Percentiles rank a stretch among this genome's conserved stretches.
These are phyloP conservation scores for Mycena galopus DNA, from an alignment of 768 basidiomycete species.

Conservation along the genomic window DNA sequence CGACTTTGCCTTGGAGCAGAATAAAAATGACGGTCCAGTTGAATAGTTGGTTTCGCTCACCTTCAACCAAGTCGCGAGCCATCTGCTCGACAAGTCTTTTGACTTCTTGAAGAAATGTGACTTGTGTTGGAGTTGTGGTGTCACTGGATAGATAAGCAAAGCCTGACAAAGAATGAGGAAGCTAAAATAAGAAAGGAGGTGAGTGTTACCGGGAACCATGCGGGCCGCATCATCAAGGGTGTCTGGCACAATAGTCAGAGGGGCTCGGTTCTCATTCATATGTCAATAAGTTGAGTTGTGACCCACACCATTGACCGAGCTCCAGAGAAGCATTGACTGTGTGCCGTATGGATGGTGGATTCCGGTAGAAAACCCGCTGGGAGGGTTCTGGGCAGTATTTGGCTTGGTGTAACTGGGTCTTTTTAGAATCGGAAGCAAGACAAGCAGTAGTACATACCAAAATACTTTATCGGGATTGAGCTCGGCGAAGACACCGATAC, in stretches of 20 bases:
- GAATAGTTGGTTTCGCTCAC: not conserved
- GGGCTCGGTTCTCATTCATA: constrained; percentile 36
- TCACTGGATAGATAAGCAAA: constrained; percentile 9
- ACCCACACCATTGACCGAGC: constrained; percentile 15
- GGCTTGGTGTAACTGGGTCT: not conserved
- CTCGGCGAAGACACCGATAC: constrained; percentile 26
- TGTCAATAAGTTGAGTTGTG: constrained; percentile 25
- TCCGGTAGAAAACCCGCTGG: constrained; percentile 9
- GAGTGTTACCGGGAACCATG: constrained; percentile 31
- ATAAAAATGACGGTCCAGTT: not conserved
- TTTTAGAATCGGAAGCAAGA: too few relatives aligned
- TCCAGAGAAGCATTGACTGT: constrained; percentile 3
- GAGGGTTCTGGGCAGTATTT: constrained; percentile 7
- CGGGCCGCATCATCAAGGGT: constrained; percentile 14
- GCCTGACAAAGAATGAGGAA: not conserved
- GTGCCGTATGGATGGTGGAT: constrained; percentile 12
- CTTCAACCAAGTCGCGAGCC: constrained; percentile 11
- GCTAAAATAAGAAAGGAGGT: not conserved
- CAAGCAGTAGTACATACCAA: not conserved
- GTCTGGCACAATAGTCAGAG: constrained; percentile 28
- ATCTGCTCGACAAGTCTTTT: constrained; percentile 26
- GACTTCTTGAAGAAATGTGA: not conserved
- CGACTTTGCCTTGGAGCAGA: not conserved
- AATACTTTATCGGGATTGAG: constrained; percentile 32
- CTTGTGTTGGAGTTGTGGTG: not conserved